Conservation (phyloP, 768 basidiomycete genomes). For the Suillus fuscotomentosus region DNA sequence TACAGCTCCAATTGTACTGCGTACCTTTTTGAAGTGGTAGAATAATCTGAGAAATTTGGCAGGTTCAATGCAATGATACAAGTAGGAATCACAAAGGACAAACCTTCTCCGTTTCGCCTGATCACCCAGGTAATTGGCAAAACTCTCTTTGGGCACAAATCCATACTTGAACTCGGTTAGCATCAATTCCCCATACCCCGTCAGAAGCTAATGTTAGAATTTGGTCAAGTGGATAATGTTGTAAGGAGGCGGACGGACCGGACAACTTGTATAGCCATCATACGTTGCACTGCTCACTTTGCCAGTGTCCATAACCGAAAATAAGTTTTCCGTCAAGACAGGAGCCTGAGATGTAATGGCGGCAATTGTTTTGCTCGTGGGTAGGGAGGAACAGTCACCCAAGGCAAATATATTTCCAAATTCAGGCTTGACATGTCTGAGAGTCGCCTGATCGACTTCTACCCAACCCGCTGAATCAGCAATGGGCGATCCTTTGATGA, state of each 20-base stretch:
- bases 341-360: slow-evolving; percentile 92
- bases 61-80: slow-evolving; percentile 9
- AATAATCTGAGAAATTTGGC: slow-evolving; percentile 50
- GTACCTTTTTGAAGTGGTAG: slow-evolving; percentile 86
- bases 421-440: slow-evolving; percentile 81
- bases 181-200: slow-evolving; percentile 80
- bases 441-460: slow-evolving; percentile 74
- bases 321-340: slow-evolving; percentile 86
- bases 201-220: slow-evolving; percentile 55
- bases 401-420: slow-evolving; percentile 83
- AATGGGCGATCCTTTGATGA: slow-evolving; percentile 74
- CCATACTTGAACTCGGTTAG: slow-evolving; percentile 96
- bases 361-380: slow-evolving; percentile 95
- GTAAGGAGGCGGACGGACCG: slow-evolving; percentile 46
- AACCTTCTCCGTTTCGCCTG: slow-evolving; percentile 77
- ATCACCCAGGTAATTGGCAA: slow-evolving; percentile 63
- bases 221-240: slow-evolving; percentile 6
- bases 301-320: slow-evolving; percentile 71
- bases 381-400: slow-evolving; percentile 90
- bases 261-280: slow-evolving; percentile 88
- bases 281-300: slow-evolving; percentile 69
- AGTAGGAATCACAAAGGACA: slow-evolving; percentile 17
- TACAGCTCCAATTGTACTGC: background rate
- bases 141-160: slow-evolving; percentile 83
- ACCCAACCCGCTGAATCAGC: slow-evolving; percentile 90